phyloP scores from a whole-genome alignment of 2,329 filamentous ascomycete species.

The Stagonosporopsis vannaccii region DNA sequence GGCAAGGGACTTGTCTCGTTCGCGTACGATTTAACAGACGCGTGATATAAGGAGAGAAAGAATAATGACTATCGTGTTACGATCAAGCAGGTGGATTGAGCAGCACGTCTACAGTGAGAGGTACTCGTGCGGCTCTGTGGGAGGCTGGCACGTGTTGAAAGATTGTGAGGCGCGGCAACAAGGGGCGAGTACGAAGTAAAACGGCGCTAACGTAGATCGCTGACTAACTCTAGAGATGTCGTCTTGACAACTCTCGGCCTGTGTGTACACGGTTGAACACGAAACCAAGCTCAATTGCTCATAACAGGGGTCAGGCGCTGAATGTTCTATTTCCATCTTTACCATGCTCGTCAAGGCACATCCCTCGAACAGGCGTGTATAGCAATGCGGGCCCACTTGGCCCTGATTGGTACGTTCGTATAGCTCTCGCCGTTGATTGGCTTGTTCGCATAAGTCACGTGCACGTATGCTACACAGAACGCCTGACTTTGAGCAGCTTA shows the following conservation, averaged over 20 bases:
- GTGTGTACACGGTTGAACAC: neutral
- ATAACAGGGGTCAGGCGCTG: too few species aligned
- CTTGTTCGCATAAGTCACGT: conserved; percentile 15
- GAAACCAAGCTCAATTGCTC: too few species aligned
- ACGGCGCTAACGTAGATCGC: neutral
- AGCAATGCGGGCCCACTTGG: neutral
- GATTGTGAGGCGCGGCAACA: neutral
- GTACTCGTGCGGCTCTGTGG: neutral
- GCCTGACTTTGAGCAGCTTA: neutral
- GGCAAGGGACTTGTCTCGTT: neutral
- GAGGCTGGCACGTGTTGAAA: neutral
- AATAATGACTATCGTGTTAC: neutral
- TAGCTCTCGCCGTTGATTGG: conserved; percentile 1
- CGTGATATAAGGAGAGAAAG: neutral
- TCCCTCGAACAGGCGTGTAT: neutral
- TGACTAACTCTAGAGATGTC: neutral
- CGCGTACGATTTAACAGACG: too few species aligned
- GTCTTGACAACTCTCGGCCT: neutral
- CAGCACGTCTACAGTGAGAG: neutral
- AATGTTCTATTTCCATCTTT: neutral
- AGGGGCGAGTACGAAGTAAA: neutral
- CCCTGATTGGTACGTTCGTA: conserved; percentile 12
- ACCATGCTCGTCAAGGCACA: neutral
- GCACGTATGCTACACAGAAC: conserved; percentile 1
- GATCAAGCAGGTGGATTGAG: neutral